These are phyloP conservation scores for Plasmopara halstedii DNA, from an alignment of 352 stramenopile genomes.

Conservation along the genomic window DNA sequence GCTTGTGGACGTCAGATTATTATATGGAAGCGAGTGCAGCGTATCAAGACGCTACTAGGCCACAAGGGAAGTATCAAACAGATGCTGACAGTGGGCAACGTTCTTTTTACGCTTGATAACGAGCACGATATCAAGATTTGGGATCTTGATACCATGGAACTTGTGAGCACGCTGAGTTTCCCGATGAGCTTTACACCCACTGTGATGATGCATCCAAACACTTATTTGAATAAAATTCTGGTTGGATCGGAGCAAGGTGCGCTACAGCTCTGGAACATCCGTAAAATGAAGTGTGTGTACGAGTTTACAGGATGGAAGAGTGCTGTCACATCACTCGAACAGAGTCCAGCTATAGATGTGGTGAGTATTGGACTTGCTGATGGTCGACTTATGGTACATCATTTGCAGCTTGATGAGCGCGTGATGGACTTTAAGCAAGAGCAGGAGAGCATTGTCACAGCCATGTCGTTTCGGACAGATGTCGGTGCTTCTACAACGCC, in stretches of 20 bases:
- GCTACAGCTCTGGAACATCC: constrained; percentile 89
- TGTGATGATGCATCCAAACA: constrained; percentile 84
- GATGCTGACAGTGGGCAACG: constrained; percentile 38
- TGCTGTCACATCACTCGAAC: constrained; percentile 65
- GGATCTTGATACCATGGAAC: constrained; percentile 57
- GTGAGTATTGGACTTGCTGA: constrained; percentile 78
- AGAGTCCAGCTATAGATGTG: constrained; percentile 86
- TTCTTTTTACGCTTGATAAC: constrained; percentile 72
- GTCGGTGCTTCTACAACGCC: constrained; percentile 38
- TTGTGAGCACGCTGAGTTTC: constrained; percentile 52
- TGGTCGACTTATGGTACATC: constrained; percentile 79
- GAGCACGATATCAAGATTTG: constrained; percentile 44
- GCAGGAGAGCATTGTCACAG: constrained; percentile 74
- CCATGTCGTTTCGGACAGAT: constrained; percentile 87
- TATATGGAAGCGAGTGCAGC: constrained; percentile 61
- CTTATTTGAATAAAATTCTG: constrained; percentile 93
- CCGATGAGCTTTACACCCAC: constrained; percentile 51
- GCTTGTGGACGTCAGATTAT: constrained; percentile 64
- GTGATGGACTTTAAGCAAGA: constrained; percentile 77
- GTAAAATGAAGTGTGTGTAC: constrained; percentile 86
- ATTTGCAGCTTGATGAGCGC: constrained; percentile 77
- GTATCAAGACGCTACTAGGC: constrained; percentile 43
- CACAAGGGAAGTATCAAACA: constrained; percentile 54
- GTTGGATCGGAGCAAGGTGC: constrained; percentile 75
- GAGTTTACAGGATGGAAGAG: constrained; percentile 69